These are phyloP conservation scores for Herpetospermum pedunculosum DNA, from an alignment of 306 rosid species.

Conservation along the genomic window DNA sequence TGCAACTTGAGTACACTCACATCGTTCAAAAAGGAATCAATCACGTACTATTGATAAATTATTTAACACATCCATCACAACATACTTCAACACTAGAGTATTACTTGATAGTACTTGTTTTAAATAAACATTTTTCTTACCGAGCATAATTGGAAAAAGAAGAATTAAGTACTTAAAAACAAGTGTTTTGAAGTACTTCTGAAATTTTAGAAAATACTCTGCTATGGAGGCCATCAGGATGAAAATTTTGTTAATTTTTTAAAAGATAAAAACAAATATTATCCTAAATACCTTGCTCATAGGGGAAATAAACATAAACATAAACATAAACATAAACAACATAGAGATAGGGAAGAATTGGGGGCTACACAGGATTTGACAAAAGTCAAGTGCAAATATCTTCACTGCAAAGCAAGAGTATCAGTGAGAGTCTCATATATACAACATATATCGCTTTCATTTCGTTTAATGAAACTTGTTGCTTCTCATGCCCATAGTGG, in stretches of 20 bases:
- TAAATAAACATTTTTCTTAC: not conserved
- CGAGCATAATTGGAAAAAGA: not conserved
- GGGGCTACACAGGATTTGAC: not conserved
- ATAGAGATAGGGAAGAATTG: not conserved
- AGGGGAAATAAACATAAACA: not conserved
- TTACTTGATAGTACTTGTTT: not conserved
- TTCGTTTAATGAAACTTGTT: not conserved
- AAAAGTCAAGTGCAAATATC: not conserved
- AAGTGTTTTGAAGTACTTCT: not conserved
- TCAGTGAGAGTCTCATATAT: not conserved
- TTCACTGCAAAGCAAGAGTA: not conserved
- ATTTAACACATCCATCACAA: not conserved
- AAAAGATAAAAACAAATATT: too few species aligned
- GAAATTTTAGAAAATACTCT: not conserved
- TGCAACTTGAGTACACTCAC: not conserved
- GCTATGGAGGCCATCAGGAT: too few species aligned
- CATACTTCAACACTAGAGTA: not conserved
- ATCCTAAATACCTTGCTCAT: not conserved
- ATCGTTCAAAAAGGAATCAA: not conserved
- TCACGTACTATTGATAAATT: not conserved
- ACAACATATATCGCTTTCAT: conserved; percentile 5
- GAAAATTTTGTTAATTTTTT: too few species aligned
- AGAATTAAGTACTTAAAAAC: not conserved
- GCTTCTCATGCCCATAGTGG: conserved; percentile 6
- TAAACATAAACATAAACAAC: too few species aligned